Percentiles rank a stretch among this genome's conserved stretches.
phyloP scores from a whole-genome alignment of 2,329 filamentous ascomycete species.

The Fusarium anthophilum region DNA sequence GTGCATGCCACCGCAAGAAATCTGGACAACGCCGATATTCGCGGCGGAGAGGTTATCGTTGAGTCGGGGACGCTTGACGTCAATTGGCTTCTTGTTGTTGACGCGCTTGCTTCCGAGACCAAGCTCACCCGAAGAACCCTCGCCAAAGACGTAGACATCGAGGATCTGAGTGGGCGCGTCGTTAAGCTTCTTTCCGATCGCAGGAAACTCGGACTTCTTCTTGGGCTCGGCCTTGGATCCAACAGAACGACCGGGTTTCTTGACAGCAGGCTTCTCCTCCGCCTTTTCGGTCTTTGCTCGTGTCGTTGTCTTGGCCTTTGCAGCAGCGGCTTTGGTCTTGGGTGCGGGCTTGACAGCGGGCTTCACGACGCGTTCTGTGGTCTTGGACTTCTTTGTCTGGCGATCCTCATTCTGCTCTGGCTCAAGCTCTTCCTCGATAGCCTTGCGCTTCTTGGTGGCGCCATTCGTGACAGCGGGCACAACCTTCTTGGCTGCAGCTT shows the following conservation, averaged over 20 bases:
- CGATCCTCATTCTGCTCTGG: constrained; percentile 43
- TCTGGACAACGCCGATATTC: constrained; percentile 77
- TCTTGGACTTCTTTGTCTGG: constrained; percentile 43
- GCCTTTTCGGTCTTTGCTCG: constrained; percentile 57
- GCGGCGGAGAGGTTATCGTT: constrained; percentile 72
- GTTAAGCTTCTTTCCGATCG: constrained; percentile 76
- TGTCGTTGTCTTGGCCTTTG: constrained; percentile 39
- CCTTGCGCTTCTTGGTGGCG: constrained; percentile 44
- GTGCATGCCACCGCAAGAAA: constrained; percentile 87
- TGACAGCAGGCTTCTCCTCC: constrained; percentile 47
- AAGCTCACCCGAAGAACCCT: constrained; percentile 83
- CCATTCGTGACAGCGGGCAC: constrained; percentile 37
- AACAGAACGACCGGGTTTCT: constrained; percentile 29
- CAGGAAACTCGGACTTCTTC: constrained; percentile 53
- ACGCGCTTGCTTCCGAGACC: constrained; percentile 77
- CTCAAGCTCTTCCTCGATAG: constrained; percentile 38
- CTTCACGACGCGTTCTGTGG: constrained; percentile 40
- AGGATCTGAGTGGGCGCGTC: constrained; percentile 69
- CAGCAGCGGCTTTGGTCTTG: constrained; percentile 41
- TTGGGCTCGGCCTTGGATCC: constrained; percentile 31
- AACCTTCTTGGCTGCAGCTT: constrained; percentile 35
- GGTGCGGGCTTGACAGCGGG: constrained; percentile 40
- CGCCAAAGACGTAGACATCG: constrained; percentile 83
- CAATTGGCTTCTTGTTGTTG: constrained; percentile 68
- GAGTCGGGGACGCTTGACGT: constrained; percentile 84